phyloP scores from a whole-genome alignment of 495 filamentous ascomycete species.

The Penicillium mononematosum region DNA sequence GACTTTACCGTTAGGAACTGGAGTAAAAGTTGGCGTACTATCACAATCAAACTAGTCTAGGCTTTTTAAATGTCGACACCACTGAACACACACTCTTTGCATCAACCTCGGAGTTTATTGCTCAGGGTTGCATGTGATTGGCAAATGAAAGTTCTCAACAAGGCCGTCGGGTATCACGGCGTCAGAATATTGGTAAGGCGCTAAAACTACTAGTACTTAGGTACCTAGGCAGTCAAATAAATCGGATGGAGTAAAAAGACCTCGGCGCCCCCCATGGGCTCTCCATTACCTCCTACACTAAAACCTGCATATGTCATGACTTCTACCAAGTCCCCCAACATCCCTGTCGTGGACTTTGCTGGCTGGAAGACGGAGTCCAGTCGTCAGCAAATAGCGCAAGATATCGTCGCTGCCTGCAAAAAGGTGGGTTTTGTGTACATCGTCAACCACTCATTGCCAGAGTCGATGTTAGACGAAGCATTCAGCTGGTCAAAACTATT shows the following conservation, averaged over 20 bases:
- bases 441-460: slow-evolving; percentile 52
- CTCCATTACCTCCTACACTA: background rate
- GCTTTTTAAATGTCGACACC: background rate
- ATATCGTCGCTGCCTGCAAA: slow-evolving; percentile 53
- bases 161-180: too few relatives aligned
- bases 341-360: slow-evolving; percentile 57
- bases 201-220: too few relatives aligned
- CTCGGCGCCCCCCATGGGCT: too few relatives aligned
- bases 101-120: slow-evolving; percentile 9
- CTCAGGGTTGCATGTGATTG: slow-evolving; percentile 11
- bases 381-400: slow-evolving; percentile 43
- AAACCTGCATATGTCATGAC: background rate
- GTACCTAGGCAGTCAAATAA: too few relatives aligned
- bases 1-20: background rate
- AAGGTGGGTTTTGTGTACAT: slow-evolving; percentile 61
- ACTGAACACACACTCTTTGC: background rate
- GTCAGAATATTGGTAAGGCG: too few relatives aligned
- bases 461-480: slow-evolving; percentile 47
- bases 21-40: background rate
- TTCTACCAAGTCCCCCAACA: slow-evolving; percentile 16
- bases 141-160: too few relatives aligned
- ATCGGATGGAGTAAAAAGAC: too few relatives aligned
- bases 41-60: slow-evolving; percentile 3
- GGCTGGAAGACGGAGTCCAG: slow-evolving; percentile 35
- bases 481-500: slow-evolving; percentile 53